These are phyloP conservation scores for Carex cristatella DNA, from an alignment of 176 grass and related monocot species.

Conservation along the genomic window DNA sequence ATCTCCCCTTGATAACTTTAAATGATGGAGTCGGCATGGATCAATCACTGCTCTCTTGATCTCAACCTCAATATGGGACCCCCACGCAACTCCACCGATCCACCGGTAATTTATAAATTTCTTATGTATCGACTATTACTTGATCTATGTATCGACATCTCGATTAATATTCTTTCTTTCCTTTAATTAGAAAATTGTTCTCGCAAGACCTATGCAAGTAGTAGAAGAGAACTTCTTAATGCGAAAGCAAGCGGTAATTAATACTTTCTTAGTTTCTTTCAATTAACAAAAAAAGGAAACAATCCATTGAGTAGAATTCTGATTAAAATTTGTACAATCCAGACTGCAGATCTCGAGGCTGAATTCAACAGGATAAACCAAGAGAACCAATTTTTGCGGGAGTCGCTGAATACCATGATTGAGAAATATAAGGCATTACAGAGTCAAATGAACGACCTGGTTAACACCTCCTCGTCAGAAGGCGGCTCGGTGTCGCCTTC, in stretches of 20 bases:
- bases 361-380: conserved; percentile 52
- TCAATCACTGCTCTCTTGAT: conserved; percentile 49
- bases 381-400: conserved; percentile 60
- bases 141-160: conserved; percentile 1
- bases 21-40: conserved; percentile 39
- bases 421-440: conserved; percentile 46
- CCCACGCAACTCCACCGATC: neutral
- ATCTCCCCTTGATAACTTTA: neutral
- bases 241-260: conserved; percentile 51
- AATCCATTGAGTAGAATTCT: neutral
- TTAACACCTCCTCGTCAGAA: conserved; percentile 45
- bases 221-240: conserved; percentile 57
- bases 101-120: conserved; percentile 16
- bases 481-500: conserved; percentile 61
- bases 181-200: conserved; percentile 13
- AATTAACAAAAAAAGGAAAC: neutral
- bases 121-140: neutral
- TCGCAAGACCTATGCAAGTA: conserved; percentile 38
- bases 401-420: conserved; percentile 37
- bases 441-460: conserved; percentile 43
- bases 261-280: neutral
- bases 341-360: conserved; percentile 38
- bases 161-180: neutral
- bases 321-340: neutral
- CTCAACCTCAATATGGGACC: conserved; percentile 63